Evolutionary conservation across 306 rosid genomes (phyloP).

Genomic region (Purshia tridentata): DNA sequence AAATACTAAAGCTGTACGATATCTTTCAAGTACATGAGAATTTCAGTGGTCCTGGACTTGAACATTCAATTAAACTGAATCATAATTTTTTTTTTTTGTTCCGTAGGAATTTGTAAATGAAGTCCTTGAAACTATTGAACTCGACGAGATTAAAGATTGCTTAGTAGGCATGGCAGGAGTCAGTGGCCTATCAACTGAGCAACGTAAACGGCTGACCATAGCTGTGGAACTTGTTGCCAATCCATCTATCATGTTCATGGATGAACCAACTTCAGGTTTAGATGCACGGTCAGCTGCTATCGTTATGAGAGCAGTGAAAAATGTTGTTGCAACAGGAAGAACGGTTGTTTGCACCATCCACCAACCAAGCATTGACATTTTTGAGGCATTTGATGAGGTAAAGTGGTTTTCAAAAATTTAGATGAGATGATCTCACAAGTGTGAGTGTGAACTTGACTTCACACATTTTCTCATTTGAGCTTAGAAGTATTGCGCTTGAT

Average conservation of each 20-base stretch:
- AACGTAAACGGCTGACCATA: slow-evolving; percentile 73
- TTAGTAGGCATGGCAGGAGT: slow-evolving; percentile 67
- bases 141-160: slow-evolving; percentile 58
- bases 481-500: background rate
- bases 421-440: background rate
- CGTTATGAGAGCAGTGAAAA: slow-evolving; percentile 85
- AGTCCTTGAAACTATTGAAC: slow-evolving; percentile 77
- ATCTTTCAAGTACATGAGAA: background rate
- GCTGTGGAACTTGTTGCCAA: slow-evolving; percentile 86
- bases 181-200: slow-evolving; percentile 79
- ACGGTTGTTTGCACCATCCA: slow-evolving; percentile 79
- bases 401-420: background rate
- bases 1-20: slow-evolving; percentile 58
- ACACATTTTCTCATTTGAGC: background rate
- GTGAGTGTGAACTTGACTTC: background rate
- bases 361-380: slow-evolving; percentile 79
- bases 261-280: slow-evolving; percentile 82
- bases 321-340: slow-evolving; percentile 69
- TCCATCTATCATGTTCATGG: slow-evolving; percentile 86
- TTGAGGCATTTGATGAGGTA: slow-evolving; percentile 87
- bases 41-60: slow-evolving; percentile 8
- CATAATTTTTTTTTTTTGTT: background rate
- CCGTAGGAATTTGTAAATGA: slow-evolving; percentile 68
- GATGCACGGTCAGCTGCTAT: slow-evolving; percentile 84
- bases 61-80: background rate